A percentile compares a stretch with the other conserved stretches of the same genome.
Conservation (phyloP, 352 stramenopile genomes). For the Phytophthora megakarya region DNA sequence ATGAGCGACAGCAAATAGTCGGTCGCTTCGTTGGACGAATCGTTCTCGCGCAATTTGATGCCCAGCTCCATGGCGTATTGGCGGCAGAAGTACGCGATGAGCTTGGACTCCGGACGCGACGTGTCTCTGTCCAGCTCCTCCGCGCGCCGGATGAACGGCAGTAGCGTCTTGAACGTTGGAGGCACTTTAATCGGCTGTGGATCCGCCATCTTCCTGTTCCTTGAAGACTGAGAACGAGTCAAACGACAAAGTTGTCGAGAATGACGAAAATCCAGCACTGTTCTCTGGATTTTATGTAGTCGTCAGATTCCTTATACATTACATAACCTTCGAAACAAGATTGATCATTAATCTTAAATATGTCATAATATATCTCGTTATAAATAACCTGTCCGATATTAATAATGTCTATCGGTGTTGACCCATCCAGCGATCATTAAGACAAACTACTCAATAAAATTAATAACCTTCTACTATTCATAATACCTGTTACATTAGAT, state of each 20-base stretch:
- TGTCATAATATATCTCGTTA: too few species aligned
- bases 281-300: too few species aligned
- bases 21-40: conserved; percentile 80
- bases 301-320: too few species aligned
- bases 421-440: too few species aligned
- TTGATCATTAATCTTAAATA: too few species aligned
- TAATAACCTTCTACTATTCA: too few species aligned
- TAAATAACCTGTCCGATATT: too few species aligned
- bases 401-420: too few species aligned
- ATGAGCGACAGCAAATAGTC: conserved; percentile 91
- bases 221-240: neutral
- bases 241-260: too few species aligned
- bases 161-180: conserved; percentile 93
- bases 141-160: conserved; percentile 93
- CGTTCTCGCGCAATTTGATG: conserved; percentile 86
- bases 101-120: conserved; percentile 89
- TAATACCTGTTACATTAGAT: too few species aligned
- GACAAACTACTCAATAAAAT: too few species aligned
- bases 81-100: conserved; percentile 95
- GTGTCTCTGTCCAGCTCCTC: conserved; percentile 95
- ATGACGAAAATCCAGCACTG: conserved; percentile 19
- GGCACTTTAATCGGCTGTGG: conserved; percentile 82
- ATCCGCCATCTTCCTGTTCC: conserved; percentile 47
- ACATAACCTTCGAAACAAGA: too few species aligned
- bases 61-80: conserved; percentile 90